Evolutionary conservation across 441 rosid species (phyloP).

Genomic region (Pelargonium myrrhifolium): DNA sequence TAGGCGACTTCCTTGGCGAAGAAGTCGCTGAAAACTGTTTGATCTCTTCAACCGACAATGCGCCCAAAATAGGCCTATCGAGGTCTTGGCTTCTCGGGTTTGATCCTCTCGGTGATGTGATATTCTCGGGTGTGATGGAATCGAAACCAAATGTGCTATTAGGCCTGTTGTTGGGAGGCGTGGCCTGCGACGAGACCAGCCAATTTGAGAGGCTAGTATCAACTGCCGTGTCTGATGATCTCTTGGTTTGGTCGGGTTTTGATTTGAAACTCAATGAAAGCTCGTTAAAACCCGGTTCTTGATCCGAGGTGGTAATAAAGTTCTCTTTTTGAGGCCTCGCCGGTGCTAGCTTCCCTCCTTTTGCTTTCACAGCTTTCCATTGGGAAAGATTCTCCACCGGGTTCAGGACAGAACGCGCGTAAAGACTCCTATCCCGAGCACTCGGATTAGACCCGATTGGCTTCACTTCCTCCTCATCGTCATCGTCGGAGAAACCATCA

Average conservation of each 20-base stretch:
- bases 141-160: background rate
- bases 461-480: constrained; percentile 31
- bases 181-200: constrained; percentile 43
- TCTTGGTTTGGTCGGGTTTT: constrained; percentile 25
- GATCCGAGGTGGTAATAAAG: background rate
- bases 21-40: constrained; percentile 18
- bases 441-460: constrained; percentile 9
- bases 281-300: constrained; percentile 16
- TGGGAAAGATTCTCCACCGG: constrained; percentile 22
- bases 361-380: constrained; percentile 19
- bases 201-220: constrained; percentile 93
- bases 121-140: background rate
- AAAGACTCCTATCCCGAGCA: constrained; percentile 13
- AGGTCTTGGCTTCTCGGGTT: constrained; percentile 16
- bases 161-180: too few relatives aligned
- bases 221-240: constrained; percentile 34
- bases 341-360: constrained; percentile 3
- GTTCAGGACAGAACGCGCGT: constrained; percentile 16
- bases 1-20: constrained; percentile 19
- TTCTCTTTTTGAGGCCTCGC: constrained; percentile 14
- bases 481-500: constrained; percentile 23
- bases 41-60: constrained; percentile 19
- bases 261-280: constrained; percentile 11
- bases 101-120: constrained; percentile 5
- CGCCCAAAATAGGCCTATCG: constrained; percentile 22